Evolutionary conservation across 2,329 filamentous ascomycete species (phyloP), one percentile per base, ranked within the genome.

Genomic region (Rhynchosporium secalis): DNA sequence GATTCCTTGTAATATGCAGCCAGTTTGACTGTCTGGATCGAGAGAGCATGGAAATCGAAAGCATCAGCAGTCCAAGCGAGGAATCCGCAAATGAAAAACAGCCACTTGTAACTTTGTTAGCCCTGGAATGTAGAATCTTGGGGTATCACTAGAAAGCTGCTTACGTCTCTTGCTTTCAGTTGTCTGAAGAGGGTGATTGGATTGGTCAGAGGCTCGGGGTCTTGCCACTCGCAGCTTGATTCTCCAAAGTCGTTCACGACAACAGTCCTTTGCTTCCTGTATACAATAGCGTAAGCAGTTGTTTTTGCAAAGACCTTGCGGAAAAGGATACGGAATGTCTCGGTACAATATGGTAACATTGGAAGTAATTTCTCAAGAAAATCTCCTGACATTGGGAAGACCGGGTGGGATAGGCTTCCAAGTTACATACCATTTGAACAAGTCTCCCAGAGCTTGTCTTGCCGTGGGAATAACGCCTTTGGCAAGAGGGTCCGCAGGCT

Each of bases 31-130:
- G 88, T 90, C 75, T 92, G 88, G 65, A 93, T 91, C 1, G 87
- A 90, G 2, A 93, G 80, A 26, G 90, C 88, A 75, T 92, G 89
- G 72, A 93, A 93, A 75, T 92, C 90, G 73, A 92, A 93, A 3
- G 90, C 90, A 58, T 70, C 67, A 3, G 66, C 67, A 51, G 68
- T 68, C 68, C 66, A 69, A 9, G 65, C 65, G 15, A 62, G 54
- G 38, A 69, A 66, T 2, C 66, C 65, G 38, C 61, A 65, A 10
- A 88, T 68, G 76, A 93, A 86, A 77, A 89, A 92, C 26, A 89
- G 71, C 89, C 89, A 93, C 62, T 68, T 26, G n/a, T 1, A 28
- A 36, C 5, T 10, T 31, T 46, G 20, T 56, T 28, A 56, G 43
- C 9, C 26, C 13, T 12, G 36, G 1, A 45, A 8, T 55, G n/a